Base-by-base conservation (phyloP, 257 asterid species). In the Nicotiana tomentosiformis region DNA sequence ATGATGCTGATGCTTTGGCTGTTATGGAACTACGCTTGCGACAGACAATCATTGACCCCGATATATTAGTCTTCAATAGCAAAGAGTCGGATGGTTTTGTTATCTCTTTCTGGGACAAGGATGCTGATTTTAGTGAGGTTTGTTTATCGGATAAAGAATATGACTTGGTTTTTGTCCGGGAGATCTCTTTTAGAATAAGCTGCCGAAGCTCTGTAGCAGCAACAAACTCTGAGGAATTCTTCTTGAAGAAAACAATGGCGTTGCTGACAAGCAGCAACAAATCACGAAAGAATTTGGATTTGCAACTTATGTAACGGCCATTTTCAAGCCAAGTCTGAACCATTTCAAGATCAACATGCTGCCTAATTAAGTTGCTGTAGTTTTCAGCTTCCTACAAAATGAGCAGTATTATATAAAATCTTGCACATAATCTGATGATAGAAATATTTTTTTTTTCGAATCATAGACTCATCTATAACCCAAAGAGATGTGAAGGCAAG, bases 1-100 rank as follows among this genome's bases (percentile, higher is more conserved):
- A 66, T 11, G 95, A 88, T 4, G 87, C 85, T 1, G 92, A 77
- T 57, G 91, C 90, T 88, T 90, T 91, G 2, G 92, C 88, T 2
- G 88, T 84, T 55, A 93, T 91, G 10, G 96, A 91, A 76, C 96
- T 93, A 58, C 97, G 93, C 78, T 91, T 93, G 16, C 96, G 94
- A 81, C 96, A 90, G 26, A 90, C 91, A 14, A 88, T 89, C 85
- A 93, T 77, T 8, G 95, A 87, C 7, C 92, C 94, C 0, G 94
- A 78, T 70, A 91, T 67, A 74, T 92, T 85, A 14, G 96, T 95
- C 84, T 91, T 91, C 30, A 89, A 85, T 79, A 84, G 85, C 69
- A 89, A 57, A 9, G 95, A 79, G n/a, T 86, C 76, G 0, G 91
- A 82, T 37, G 90, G 84, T 82, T 92, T 92, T 2, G 88, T 23